Percentiles rank a stretch among this genome's conserved stretches.
Conservation (phyloP, 495 filamentous ascomycete species). For the Aspergillus bridgeri region DNA sequence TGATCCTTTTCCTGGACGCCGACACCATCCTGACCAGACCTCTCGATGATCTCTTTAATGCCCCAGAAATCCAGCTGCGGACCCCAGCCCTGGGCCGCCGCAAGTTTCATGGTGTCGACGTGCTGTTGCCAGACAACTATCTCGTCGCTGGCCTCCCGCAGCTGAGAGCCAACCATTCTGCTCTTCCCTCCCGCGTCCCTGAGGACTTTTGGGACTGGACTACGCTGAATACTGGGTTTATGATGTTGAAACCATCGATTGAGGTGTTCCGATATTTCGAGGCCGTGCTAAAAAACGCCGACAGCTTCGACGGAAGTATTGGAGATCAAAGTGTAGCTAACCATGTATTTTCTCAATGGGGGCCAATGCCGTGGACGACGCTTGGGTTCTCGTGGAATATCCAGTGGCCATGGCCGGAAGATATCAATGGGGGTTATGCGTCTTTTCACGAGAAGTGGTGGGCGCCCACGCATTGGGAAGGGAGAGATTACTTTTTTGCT, state of each 20-base stretch:
- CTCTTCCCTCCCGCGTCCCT: not conserved
- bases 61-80: not conserved
- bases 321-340: conserved; percentile 9
- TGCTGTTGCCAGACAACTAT: not conserved
- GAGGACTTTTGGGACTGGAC: conserved; percentile 5
- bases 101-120: not conserved
- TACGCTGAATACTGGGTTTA: conserved; percentile 8
- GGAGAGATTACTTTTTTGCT: not conserved
- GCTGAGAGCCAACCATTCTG: conserved; percentile 3
- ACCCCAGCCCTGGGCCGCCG: not conserved
- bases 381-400: conserved; percentile 3
- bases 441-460: conserved; percentile 14
- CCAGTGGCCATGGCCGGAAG: conserved; percentile 3
- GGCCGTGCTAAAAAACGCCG: not conserved
- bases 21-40: not conserved
- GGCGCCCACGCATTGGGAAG: not conserved
- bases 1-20: conserved; percentile 2
- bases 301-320: conserved; percentile 5
- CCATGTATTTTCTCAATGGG: not conserved
- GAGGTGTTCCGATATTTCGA: conserved; percentile 6
- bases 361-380: conserved; percentile 7
- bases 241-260: conserved; percentile 1
- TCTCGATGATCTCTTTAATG: not conserved
- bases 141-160: conserved; percentile 3
- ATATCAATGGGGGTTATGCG: conserved; percentile 1